Evolutionary conservation across 352 stramenopile species (phyloP).

Genomic region (Pythium rhizo-oryzae): DNA sequence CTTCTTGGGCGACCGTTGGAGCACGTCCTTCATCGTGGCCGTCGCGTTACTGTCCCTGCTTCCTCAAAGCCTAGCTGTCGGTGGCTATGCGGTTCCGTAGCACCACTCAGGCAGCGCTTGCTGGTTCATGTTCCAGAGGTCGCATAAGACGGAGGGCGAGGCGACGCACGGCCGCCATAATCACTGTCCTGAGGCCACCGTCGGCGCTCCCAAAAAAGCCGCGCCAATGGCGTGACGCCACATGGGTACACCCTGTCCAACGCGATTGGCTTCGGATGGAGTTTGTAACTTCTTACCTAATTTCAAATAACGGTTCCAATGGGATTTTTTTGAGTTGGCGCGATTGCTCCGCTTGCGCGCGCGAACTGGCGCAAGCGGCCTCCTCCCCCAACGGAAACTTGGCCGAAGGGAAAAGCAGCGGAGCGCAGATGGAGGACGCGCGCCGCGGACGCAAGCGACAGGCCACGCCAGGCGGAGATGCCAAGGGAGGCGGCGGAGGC

Average conservation of each 20-base stretch:
- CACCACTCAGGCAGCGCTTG: too few species aligned
- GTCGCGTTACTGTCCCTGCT: too few species aligned
- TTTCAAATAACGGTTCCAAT: conserved; percentile 26
- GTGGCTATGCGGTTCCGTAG: not conserved
- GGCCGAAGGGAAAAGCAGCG: not conserved
- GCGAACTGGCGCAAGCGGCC: conserved; percentile 15
- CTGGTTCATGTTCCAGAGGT: not conserved
- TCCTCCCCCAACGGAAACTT: conserved; percentile 25
- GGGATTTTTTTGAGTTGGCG: conserved; percentile 22
- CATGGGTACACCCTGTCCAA: not conserved
- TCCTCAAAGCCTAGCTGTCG: not conserved
- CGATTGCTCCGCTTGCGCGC: conserved; percentile 4
- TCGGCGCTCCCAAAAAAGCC: conserved; percentile 17
- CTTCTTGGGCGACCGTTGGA: conserved; percentile 40
- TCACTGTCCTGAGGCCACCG: not conserved
- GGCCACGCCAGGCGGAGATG: conserved; percentile 6
- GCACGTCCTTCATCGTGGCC: conserved; percentile 29
- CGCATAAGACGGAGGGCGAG: not conserved
- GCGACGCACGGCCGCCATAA: not conserved
- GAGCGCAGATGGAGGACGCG: conserved; percentile 20
- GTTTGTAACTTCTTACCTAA: conserved; percentile 24
- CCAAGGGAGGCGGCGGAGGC: conserved; percentile 20
- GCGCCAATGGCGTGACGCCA: not conserved
- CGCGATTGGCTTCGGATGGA: not conserved
- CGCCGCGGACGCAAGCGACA: conserved; percentile 23